These are phyloP conservation scores for Kurtzmaniella quercitrusa DNA, from an alignment of 1,139 yeast species.

Conservation along the genomic window DNA sequence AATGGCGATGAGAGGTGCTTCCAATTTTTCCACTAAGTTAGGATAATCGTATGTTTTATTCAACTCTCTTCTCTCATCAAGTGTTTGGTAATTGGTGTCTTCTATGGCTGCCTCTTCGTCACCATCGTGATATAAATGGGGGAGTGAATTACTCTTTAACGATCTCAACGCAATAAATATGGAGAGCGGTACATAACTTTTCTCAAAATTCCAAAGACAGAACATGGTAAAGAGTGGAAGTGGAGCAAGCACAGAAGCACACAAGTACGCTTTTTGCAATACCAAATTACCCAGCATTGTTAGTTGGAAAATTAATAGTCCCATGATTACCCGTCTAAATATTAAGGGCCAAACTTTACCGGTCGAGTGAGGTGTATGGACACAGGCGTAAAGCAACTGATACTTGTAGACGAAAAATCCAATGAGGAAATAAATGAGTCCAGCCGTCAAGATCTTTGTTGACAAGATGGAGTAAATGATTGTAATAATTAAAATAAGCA, in stretches of 20 bases:
- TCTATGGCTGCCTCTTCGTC: constrained; percentile 9
- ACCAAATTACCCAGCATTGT: constrained; percentile 92
- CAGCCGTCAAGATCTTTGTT: constrained; percentile 62
- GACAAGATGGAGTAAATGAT: constrained; percentile 62
- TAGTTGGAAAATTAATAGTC: constrained; percentile 65
- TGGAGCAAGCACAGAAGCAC: constrained; percentile 72
- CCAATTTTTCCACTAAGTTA: constrained; percentile 59
- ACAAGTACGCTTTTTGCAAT: constrained; percentile 68
- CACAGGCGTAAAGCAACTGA: constrained; percentile 61
- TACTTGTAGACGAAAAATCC: constrained; percentile 66
- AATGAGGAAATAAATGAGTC: constrained; percentile 55
- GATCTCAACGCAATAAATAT: constrained; percentile 79
- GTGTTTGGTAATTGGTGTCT: constrained; percentile 29
- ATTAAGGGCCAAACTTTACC: constrained; percentile 71
- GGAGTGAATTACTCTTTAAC: constrained; percentile 21
- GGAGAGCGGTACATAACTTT: constrained; percentile 74
- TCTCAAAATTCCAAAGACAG: constrained; percentile 77
- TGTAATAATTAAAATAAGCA: constrained; percentile 57
- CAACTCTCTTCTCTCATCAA: constrained; percentile 65
- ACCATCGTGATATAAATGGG: constrained; percentile 15
- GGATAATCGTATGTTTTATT: constrained; percentile 78
- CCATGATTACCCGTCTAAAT: constrained; percentile 54
- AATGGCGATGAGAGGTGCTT: constrained; percentile 76
- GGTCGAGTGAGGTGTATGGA: constrained; percentile 68
- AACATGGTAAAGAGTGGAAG: constrained; percentile 65